Percentiles rank a stretch among this genome's conserved stretches.
phyloP scores from a whole-genome alignment of 1,139 yeast genomes.

The Torulaspora globosa region DNA sequence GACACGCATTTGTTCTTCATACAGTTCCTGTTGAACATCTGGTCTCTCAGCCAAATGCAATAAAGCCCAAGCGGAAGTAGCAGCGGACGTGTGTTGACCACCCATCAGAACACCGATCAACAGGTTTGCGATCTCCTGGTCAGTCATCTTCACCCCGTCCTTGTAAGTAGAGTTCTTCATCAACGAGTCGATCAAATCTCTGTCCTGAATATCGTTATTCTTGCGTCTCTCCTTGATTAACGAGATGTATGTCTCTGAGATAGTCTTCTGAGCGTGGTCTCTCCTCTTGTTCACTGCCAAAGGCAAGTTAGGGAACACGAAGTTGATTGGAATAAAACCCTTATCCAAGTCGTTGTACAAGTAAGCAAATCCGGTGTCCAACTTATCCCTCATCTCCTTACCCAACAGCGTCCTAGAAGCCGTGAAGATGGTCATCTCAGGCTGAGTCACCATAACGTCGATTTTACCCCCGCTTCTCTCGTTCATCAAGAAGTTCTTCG shows the following conservation, averaged over 20 bases:
- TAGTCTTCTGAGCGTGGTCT: slow-evolving; percentile 80
- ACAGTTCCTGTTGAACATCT: slow-evolving; percentile 74
- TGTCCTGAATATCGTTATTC: slow-evolving; percentile 68
- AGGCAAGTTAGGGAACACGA: slow-evolving; percentile 91
- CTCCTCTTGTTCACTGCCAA: slow-evolving; percentile 80
- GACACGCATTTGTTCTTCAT: slow-evolving; percentile 64
- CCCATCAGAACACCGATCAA: slow-evolving; percentile 97
- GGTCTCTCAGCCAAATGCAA: slow-evolving; percentile 86
- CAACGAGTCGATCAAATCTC: slow-evolving; percentile 87
- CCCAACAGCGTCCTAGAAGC: slow-evolving; percentile 91
- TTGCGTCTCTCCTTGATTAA: slow-evolving; percentile 69
- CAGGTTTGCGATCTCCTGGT: slow-evolving; percentile 88
- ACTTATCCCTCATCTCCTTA: slow-evolving; percentile 79
- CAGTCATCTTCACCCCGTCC: slow-evolving; percentile 92
- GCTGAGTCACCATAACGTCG: slow-evolving; percentile 79
- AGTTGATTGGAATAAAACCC: slow-evolving; percentile 94
- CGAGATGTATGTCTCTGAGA: slow-evolving; percentile 76
- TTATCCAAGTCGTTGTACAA: slow-evolving; percentile 89
- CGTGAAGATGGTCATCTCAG: slow-evolving; percentile 93
- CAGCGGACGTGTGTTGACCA: slow-evolving; percentile 97
- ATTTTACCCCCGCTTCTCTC: slow-evolving; percentile 47
- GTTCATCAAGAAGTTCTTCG: slow-evolving; percentile 43
- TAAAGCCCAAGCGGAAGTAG: slow-evolving; percentile 93
- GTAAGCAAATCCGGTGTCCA: slow-evolving; percentile 79
- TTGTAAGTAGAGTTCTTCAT: slow-evolving; percentile 80